Conservation (phyloP, 2,329 filamentous ascomycete species). For the Fusarium compactum region DNA sequence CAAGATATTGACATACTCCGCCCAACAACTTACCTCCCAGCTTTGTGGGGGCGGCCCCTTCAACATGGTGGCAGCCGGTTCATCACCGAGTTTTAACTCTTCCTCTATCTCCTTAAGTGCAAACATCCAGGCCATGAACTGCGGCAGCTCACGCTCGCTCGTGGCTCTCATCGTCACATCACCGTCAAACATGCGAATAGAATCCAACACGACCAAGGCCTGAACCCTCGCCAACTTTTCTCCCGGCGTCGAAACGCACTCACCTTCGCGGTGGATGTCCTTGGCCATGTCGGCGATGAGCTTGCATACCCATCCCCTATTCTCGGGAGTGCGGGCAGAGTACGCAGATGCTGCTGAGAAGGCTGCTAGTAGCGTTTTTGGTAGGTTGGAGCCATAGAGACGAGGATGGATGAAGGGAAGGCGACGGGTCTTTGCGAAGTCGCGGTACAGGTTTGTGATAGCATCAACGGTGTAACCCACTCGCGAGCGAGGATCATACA, state of each 20-base stretch:
- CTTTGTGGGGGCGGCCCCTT: slow-evolving; percentile 53
- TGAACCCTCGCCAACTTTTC: slow-evolving; percentile 60
- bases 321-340: slow-evolving; percentile 52
- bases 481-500: slow-evolving; percentile 53
- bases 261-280: slow-evolving; percentile 54
- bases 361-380: slow-evolving; percentile 55
- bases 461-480: slow-evolving; percentile 52
- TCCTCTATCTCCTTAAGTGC: slow-evolving; percentile 51
- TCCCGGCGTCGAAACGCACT: slow-evolving; percentile 47
- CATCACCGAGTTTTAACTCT: slow-evolving; percentile 51
- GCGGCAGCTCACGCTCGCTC: slow-evolving; percentile 55
- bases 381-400: slow-evolving; percentile 56
- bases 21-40: slow-evolving; percentile 55
- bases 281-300: slow-evolving; percentile 54
- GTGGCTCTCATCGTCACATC: slow-evolving; percentile 56
- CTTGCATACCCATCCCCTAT: slow-evolving; percentile 55
- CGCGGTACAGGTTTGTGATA: slow-evolving; percentile 51
- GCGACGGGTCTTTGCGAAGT: slow-evolving; percentile 53
- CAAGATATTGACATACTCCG: neutral
- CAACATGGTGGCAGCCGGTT: slow-evolving; percentile 32
- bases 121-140: slow-evolving; percentile 54
- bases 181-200: slow-evolving; percentile 59
- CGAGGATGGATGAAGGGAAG: slow-evolving; percentile 59
- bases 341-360: slow-evolving; percentile 58
- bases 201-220: slow-evolving; percentile 57